Conservation (phyloP, 768 basidiomycete species). For the Rhizopogon vulgaris region DNA sequence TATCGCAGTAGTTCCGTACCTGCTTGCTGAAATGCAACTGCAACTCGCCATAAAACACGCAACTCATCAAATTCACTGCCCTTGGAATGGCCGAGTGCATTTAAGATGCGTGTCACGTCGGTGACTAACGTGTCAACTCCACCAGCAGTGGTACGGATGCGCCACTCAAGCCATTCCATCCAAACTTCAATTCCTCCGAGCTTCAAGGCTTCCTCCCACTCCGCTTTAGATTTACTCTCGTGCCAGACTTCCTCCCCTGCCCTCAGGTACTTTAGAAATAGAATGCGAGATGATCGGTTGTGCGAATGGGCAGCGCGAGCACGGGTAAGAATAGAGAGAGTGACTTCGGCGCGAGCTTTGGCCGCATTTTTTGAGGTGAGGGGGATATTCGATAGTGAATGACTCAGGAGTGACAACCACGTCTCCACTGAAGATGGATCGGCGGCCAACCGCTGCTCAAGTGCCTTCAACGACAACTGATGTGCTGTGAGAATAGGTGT, state of each 20-base stretch:
- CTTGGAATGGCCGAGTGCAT: conserved; percentile 33
- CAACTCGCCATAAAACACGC: conserved; percentile 67
- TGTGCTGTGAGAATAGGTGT: conserved; percentile 39
- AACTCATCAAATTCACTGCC: conserved; percentile 49
- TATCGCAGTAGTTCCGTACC: conserved; percentile 36
- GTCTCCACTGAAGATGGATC: conserved; percentile 47
- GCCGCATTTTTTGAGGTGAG: conserved; percentile 60
- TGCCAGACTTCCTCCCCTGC: conserved; percentile 73
- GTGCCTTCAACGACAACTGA: conserved; percentile 49
- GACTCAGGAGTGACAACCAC: conserved; percentile 63
- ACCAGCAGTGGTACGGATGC: conserved; percentile 40
- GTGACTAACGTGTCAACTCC: conserved; percentile 50
- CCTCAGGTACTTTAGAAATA: conserved; percentile 61
- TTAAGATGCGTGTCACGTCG: conserved; percentile 43
- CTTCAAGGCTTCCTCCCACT: conserved; percentile 66
- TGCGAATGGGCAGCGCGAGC: conserved; percentile 51
- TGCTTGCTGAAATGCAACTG: conserved; percentile 56
- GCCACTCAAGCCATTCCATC: conserved; percentile 81
- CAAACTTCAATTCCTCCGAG: conserved; percentile 53
- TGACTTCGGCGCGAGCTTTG: conserved; percentile 64
- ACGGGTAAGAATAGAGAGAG: conserved; percentile 59
- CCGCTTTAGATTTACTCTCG: conserved; percentile 42
- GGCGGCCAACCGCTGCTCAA: conserved; percentile 48
- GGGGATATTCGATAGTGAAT: conserved; percentile 59
- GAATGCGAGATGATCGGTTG: conserved; percentile 41